These are phyloP conservation scores for Elymus sibiricus DNA, from an alignment of 176 grass and related monocot species.

Conservation along the genomic window DNA sequence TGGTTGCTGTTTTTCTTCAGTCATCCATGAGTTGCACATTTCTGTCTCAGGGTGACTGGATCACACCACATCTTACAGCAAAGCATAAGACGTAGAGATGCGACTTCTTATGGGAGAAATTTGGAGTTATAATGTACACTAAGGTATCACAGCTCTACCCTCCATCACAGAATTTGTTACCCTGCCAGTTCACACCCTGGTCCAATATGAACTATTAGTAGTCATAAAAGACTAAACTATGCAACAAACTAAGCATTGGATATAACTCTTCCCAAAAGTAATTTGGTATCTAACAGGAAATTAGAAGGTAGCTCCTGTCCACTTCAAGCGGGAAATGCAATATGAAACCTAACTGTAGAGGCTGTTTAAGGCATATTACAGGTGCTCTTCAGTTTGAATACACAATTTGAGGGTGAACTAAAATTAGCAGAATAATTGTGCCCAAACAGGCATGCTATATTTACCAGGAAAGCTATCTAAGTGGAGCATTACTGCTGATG, in stretches of 20 bases:
- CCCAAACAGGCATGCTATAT: not conserved
- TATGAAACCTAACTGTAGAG: slow-evolving; percentile 15
- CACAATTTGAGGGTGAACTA: not conserved
- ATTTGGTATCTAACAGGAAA: not conserved
- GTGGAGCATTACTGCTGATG: not conserved
- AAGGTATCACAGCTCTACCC: slow-evolving; percentile 36
- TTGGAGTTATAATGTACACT: not conserved
- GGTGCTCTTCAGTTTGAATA: slow-evolving; percentile 2
- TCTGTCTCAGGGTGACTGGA: not conserved
- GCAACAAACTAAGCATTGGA: not conserved
- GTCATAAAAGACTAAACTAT: slow-evolving; percentile 11
- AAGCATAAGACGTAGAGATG: not conserved
- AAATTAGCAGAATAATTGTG: not conserved
- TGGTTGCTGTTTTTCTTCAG: not conserved
- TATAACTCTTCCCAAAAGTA: not conserved
- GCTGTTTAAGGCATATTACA: not conserved
- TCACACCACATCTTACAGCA: not conserved
- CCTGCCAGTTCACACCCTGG: slow-evolving; percentile 58
- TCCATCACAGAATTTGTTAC: slow-evolving; percentile 55
- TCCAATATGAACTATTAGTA: slow-evolving; percentile 37
- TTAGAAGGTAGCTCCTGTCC: not conserved
- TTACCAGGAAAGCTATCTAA: slow-evolving; percentile 16
- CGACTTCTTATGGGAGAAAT: not conserved
- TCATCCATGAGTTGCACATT: slow-evolving; percentile 8
- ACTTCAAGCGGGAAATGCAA: not conserved